Conservation (phyloP, 1,284 basidiomycete species). For the Earliella scabrosa region DNA sequence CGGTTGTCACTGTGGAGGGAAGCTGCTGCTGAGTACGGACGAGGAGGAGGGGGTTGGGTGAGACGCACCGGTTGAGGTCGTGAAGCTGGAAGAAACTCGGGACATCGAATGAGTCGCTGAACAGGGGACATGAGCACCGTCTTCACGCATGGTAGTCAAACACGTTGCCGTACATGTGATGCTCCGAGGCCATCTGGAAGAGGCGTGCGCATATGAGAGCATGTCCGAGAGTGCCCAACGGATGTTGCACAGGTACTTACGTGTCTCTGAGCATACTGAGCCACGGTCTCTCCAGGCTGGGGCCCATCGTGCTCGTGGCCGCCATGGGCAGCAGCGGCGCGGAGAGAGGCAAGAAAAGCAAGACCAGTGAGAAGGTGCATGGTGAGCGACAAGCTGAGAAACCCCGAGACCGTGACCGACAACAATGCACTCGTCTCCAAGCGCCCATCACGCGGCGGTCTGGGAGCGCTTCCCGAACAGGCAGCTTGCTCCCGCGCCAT, state of each 20-base stretch:
- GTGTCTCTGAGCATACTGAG: conserved; percentile 66
- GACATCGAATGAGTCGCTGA: conserved; percentile 78
- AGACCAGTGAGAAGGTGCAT: conserved; percentile 42
- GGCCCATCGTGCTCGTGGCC: conserved; percentile 32
- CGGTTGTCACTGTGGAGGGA: conserved; percentile 56
- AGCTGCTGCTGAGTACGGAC: background rate
- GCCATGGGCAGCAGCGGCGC: conserved; percentile 31
- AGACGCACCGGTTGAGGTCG: conserved; percentile 80
- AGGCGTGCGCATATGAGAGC: conserved; percentile 18
- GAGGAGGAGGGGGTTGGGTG: background rate
- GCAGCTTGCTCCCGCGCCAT: conserved; percentile 11
- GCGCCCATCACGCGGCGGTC: too few species aligned
- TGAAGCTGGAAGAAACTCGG: conserved; percentile 88
- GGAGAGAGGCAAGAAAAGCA: conserved; percentile 37
- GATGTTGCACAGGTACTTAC: conserved; percentile 42
- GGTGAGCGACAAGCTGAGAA: conserved; percentile 4
- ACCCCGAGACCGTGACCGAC: background rate
- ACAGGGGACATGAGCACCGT: background rate
- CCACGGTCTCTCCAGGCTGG: conserved; percentile 33
- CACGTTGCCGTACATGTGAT: conserved; percentile 73
- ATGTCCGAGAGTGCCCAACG: conserved; percentile 11
- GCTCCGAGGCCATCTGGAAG: conserved; percentile 78
- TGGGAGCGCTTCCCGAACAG: background rate
- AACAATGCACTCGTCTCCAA: background rate
- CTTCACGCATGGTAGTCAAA: background rate